phyloP scores from a whole-genome alignment of 257 asterid genomes.

The Solanum gandarillasii region DNA sequence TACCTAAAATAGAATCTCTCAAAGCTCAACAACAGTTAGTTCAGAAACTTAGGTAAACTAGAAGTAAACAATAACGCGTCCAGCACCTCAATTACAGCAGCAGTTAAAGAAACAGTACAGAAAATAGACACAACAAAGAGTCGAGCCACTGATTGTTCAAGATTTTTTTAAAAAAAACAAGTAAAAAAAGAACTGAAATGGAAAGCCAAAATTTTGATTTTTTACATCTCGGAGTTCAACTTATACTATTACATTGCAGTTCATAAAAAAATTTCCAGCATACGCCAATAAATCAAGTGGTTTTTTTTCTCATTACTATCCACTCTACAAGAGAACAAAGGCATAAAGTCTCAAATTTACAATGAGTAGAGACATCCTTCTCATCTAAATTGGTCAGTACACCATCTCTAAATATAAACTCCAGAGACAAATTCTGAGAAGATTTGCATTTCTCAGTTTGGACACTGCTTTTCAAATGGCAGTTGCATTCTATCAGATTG shows the following conservation, averaged over 20 bases:
- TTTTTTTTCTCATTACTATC: slow-evolving; percentile 38
- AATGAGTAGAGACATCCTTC: slow-evolving; percentile 36
- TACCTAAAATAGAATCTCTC: background rate
- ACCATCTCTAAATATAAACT: slow-evolving; percentile 50
- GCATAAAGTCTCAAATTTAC: slow-evolving; percentile 73
- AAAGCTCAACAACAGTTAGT: background rate
- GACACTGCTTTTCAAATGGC: slow-evolving; percentile 24
- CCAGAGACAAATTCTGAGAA: slow-evolving; percentile 4
- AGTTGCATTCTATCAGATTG: slow-evolving; percentile 35
- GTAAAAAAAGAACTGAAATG: background rate
- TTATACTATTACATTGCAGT: background rate
- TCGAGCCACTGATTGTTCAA: background rate
- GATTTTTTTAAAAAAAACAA: background rate
- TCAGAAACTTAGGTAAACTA: background rate
- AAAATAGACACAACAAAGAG: background rate
- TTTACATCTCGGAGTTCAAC: background rate
- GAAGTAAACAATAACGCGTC: background rate
- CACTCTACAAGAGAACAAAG: slow-evolving; percentile 77
- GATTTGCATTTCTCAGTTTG: background rate
- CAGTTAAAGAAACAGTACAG: background rate
- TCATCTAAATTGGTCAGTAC: slow-evolving; percentile 35
- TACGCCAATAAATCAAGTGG: slow-evolving; percentile 6
- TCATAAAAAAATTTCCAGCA: slow-evolving; percentile 24
- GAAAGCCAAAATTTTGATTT: background rate
- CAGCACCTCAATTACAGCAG: background rate